Percentiles rank a stretch among this genome's conserved stretches.
phyloP scores from a whole-genome alignment of 768 basidiomycete genomes.

The Candolleomyces aberdarensis region DNA sequence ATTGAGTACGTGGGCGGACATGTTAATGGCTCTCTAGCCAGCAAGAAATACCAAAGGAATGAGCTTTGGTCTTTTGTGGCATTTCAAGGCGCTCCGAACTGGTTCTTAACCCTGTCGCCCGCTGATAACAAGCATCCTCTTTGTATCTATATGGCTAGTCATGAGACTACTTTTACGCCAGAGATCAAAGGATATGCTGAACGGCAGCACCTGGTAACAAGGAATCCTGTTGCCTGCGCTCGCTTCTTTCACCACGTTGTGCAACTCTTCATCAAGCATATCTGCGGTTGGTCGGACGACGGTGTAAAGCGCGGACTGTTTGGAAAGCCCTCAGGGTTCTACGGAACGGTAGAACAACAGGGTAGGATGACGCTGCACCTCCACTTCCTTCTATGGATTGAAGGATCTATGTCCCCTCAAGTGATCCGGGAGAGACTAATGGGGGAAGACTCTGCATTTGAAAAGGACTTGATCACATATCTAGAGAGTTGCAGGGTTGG shows the following conservation, averaged over 20 bases:
- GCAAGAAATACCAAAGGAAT: constrained; percentile 26
- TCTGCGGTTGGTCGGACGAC: constrained; percentile 28
- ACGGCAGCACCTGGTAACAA: not conserved
- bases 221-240: not conserved
- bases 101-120: constrained; percentile 33
- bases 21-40: constrained; percentile 24
- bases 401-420: not conserved
- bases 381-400: constrained; percentile 2
- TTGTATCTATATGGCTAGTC: constrained; percentile 26
- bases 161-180: constrained; percentile 18
- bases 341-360: constrained; percentile 9
- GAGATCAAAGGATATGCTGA: constrained; percentile 7
- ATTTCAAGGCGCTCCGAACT: constrained; percentile 24
- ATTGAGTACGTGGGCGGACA: constrained; percentile 32
- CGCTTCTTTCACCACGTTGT: not conserved
- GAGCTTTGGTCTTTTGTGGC: constrained; percentile 28
- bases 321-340: constrained; percentile 5
- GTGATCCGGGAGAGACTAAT: not conserved
- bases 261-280: not conserved
- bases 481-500: constrained; percentile 26
- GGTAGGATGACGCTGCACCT: constrained; percentile 6
- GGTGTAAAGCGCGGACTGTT: constrained; percentile 6
- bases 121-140: constrained; percentile 28
- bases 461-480: not conserved
- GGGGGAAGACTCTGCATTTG: not conserved